A percentile compares a stretch with the other conserved stretches of the same genome.
Conservation (phyloP, 2,329 filamentous ascomycete species). For the Mariannaea sp. region DNA sequence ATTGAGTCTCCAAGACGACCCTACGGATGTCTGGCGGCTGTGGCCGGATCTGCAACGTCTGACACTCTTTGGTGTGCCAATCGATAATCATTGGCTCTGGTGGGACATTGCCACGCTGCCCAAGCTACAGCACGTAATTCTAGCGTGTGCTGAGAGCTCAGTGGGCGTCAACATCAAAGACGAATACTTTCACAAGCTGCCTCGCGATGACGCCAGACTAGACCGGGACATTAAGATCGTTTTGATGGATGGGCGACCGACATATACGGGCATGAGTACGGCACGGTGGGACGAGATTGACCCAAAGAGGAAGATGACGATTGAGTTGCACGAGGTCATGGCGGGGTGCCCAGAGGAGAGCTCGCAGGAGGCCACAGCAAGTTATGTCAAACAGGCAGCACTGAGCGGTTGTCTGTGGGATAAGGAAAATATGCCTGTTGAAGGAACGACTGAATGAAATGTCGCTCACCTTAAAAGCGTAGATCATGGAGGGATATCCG, state of each 20-base stretch:
- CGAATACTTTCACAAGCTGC: constrained; percentile 46
- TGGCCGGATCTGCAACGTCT: constrained; percentile 51
- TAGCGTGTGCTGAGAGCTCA: constrained; percentile 46
- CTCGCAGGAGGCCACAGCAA: constrained; percentile 42
- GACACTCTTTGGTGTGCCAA: constrained; percentile 48
- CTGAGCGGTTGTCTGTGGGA: constrained; percentile 48
- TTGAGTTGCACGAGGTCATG: constrained; percentile 48
- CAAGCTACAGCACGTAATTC: constrained; percentile 48
- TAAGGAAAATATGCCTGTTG: constrained; percentile 37
- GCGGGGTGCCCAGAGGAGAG: constrained; percentile 45
- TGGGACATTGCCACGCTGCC: constrained; percentile 44
- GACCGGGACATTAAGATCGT: constrained; percentile 39
- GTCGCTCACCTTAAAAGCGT: not conserved
- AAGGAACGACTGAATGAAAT: constrained; percentile 4
- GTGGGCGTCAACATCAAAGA: constrained; percentile 46
- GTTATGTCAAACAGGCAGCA: constrained; percentile 48
- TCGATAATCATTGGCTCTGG: constrained; percentile 47
- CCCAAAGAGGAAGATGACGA: constrained; percentile 43
- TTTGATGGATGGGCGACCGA: constrained; percentile 39
- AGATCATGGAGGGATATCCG: not conserved
- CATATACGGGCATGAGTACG: constrained; percentile 34
- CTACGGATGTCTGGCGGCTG: constrained; percentile 48
- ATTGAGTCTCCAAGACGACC: constrained; percentile 42
- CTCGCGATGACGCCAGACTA: constrained; percentile 36
- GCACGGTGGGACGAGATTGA: constrained; percentile 44